These are phyloP conservation scores for Coniella lustricola DNA, from an alignment of 2,329 filamentous ascomycete genomes.

Conservation along the genomic window DNA sequence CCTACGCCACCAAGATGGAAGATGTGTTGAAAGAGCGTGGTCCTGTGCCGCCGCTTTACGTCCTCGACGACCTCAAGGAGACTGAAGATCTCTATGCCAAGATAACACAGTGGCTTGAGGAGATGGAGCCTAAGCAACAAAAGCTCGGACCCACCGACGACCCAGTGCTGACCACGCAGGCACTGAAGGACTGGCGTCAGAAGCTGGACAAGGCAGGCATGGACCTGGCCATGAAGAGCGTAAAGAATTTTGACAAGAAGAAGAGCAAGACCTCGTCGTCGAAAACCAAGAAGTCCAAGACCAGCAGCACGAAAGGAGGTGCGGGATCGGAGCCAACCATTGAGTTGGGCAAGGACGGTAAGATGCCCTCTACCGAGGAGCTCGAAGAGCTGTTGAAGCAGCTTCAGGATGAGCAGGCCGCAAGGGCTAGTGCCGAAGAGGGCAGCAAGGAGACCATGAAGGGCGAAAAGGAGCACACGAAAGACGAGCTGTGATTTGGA, in stretches of 20 bases:
- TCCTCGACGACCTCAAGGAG: slow-evolving; percentile 60
- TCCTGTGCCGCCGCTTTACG: slow-evolving; percentile 61
- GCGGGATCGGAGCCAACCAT: slow-evolving; percentile 31
- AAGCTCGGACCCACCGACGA: slow-evolving; percentile 65
- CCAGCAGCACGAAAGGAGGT: slow-evolving; percentile 25
- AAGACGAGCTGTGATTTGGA: slow-evolving; percentile 27
- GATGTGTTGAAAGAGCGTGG: slow-evolving; percentile 39
- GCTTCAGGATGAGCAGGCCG: slow-evolving; percentile 26
- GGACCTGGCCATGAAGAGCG: slow-evolving; percentile 64
- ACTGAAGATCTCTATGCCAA: slow-evolving; percentile 57
- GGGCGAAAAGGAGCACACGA: slow-evolving; percentile 19
- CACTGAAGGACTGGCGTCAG: slow-evolving; percentile 61
- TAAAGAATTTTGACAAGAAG: slow-evolving; percentile 46
- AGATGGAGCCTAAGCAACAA: slow-evolving; percentile 63
- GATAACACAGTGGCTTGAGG: slow-evolving; percentile 66
- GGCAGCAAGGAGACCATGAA: slow-evolving; percentile 21
- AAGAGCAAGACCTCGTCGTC: slow-evolving; percentile 30
- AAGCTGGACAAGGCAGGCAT: slow-evolving; percentile 65
- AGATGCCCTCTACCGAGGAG: slow-evolving; percentile 34
- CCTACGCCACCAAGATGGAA: slow-evolving; percentile 37
- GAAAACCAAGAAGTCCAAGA: slow-evolving; percentile 38
- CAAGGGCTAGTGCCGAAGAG: slow-evolving; percentile 16
- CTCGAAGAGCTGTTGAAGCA: slow-evolving; percentile 49
- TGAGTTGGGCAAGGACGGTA: slow-evolving; percentile 35
- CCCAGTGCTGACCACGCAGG: slow-evolving; percentile 65